Evolutionary conservation across 108 stramenopile species (phyloP), one percentile per base, ranked within the genome.

Genomic region (Stephanodiscus triporus): DNA sequence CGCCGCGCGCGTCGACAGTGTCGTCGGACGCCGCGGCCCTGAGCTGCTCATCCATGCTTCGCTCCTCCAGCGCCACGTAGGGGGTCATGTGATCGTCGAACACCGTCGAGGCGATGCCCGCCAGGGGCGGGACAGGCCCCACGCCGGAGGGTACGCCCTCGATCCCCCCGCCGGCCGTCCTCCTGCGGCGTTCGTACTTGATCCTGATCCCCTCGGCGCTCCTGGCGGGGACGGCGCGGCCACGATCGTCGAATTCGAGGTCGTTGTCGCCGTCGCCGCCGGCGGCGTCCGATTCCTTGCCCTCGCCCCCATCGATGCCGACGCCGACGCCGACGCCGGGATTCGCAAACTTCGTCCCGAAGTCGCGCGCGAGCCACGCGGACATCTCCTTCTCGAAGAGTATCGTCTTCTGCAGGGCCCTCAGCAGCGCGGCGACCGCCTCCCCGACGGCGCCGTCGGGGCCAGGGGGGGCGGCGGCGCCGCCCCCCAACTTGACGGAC

Each of bases 31-130:
- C 56, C 19, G 85, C 87, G 47, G 87, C 80, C 40, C 75, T 81
- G 45, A 95, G 81, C 73, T 91, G 89, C 66, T 98, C 98, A 51
- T 94, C 96, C 93, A 98, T 86, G 48, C 90, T 96, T 64, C 89
- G 75, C 72, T 87, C 85, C 80, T 98, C 99, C 59, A 98, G 69
- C 10, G 82, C 85, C 55, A 98, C 95, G 75, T 99, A 99, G 4
- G 97, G 95, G 17, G 94, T 87, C 96, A 99, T 97, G 86, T 93
- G 96, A 37, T 95, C 93, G 45, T 98, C 97, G 82, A 98, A 99
- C 13, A 93, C 93, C 22, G 84, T 81, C 3, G 92, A 94, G 50
- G 96, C 91, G 38, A 95, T 68, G 29, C 95, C 95, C 19, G 91
- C 40, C 13, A 96, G 78, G 9, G 88, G 85, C 16, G 88, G 78